phyloP scores from a whole-genome alignment of 129 eudicot genomes.

The Silybum marianum region DNA sequence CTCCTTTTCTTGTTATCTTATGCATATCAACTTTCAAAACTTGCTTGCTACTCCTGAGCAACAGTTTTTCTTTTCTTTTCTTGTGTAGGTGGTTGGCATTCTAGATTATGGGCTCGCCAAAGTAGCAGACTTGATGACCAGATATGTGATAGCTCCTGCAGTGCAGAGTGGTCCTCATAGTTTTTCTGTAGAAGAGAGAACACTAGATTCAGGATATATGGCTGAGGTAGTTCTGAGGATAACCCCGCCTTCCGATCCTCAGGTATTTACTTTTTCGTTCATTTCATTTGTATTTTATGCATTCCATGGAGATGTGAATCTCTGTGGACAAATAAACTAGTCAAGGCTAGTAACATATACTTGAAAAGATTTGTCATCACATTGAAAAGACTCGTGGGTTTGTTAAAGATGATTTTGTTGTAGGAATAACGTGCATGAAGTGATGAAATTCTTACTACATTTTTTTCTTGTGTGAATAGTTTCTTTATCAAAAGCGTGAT shows the following conservation, averaged over 20 bases:
- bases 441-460: neutral
- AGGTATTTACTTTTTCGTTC: slow-evolving; percentile 42
- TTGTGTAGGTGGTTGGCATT: slow-evolving; percentile 69
- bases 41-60: neutral
- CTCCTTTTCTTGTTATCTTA: neutral
- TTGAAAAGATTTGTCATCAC: neutral
- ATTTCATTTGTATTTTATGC: neutral
- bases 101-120: slow-evolving; percentile 89
- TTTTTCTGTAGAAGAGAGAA: slow-evolving; percentile 47
- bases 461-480: neutral
- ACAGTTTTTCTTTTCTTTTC: neutral
- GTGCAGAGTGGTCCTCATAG: slow-evolving; percentile 45
- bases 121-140: slow-evolving; percentile 80
- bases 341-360: slow-evolving; percentile 6
- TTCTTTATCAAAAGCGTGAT: neutral
- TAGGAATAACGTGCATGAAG: neutral
- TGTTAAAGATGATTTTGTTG: neutral
- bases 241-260: slow-evolving; percentile 40
- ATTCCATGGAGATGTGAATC: slow-evolving; percentile 3
- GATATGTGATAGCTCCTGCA: slow-evolving; percentile 63
- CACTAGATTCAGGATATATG: slow-evolving; percentile 34
- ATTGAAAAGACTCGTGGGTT: neutral
- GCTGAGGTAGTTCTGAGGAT: slow-evolving; percentile 62
- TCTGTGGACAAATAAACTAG: slow-evolving; percentile 10
- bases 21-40: neutral